A percentile compares a stretch with the other conserved stretches of the same genome.
Evolutionary conservation across 768 basidiomycete species (phyloP).

Genomic region (Suillus tomentosus): DNA sequence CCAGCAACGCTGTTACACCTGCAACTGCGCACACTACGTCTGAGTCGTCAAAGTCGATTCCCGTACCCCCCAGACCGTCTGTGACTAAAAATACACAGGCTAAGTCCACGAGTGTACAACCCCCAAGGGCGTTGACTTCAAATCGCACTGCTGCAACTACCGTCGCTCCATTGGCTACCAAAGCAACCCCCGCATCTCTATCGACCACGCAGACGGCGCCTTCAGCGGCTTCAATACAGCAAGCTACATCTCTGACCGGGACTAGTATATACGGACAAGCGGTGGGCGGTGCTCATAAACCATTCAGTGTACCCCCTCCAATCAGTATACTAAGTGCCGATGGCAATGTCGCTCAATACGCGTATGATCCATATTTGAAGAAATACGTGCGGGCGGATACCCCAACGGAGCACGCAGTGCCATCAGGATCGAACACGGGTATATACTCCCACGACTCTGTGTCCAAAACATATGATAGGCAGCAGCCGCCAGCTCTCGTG

Average conservation of each 20-base stretch:
- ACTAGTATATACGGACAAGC: background rate
- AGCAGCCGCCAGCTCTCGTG: constrained; percentile 12
- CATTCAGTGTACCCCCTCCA: background rate
- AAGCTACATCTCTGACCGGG: too few species aligned
- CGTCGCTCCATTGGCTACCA: background rate
- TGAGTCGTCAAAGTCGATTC: background rate
- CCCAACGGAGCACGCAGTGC: background rate
- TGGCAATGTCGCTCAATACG: background rate
- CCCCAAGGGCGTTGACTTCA: background rate
- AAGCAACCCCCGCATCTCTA: background rate
- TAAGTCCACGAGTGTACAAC: background rate
- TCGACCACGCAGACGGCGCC: background rate
- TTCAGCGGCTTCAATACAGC: background rate
- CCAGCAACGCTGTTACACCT: background rate
- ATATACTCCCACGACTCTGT: background rate
- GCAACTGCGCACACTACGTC: background rate
- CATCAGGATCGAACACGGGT: background rate
- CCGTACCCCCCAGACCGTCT: constrained; percentile 4
- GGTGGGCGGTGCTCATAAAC: background rate
- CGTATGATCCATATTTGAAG: background rate
- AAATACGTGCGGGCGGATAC: background rate
- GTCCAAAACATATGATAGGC: background rate
- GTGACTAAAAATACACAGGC: background rate
- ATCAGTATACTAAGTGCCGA: background rate
- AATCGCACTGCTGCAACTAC: background rate